These are phyloP conservation scores for Peniophora sp. DNA, from an alignment of 1,284 basidiomycete genomes.

Conservation along the genomic window DNA sequence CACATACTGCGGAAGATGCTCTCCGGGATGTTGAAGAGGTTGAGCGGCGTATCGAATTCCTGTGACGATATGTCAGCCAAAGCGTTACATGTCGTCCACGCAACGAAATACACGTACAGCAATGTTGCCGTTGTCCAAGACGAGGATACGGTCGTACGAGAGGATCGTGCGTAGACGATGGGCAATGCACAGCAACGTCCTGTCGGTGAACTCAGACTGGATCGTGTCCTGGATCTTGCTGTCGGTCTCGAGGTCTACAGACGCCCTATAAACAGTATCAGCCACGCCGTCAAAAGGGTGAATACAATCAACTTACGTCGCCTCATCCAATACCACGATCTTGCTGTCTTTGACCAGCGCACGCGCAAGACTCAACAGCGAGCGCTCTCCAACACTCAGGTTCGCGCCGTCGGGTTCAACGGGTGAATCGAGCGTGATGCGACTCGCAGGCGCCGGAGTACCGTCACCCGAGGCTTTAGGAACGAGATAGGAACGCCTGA, in stretches of 20 bases:
- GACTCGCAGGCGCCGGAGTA: slow-evolving; percentile 17
- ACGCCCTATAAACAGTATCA: slow-evolving; percentile 30
- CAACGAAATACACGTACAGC: slow-evolving; percentile 17
- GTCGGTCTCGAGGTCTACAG: slow-evolving; percentile 80
- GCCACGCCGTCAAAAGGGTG: not conserved
- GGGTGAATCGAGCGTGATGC: slow-evolving; percentile 72
- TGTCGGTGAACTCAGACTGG: slow-evolving; percentile 68
- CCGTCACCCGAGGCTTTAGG: slow-evolving; percentile 14
- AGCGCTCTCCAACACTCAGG: slow-evolving; percentile 48
- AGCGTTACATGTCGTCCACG: not conserved
- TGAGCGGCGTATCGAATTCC: slow-evolving; percentile 67
- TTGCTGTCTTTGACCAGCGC: slow-evolving; percentile 75
- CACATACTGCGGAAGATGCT: slow-evolving; percentile 68
- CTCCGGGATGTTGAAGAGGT: slow-evolving; percentile 40
- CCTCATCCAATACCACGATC: slow-evolving; percentile 76
- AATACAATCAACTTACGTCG: slow-evolving; percentile 29
- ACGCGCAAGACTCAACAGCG: slow-evolving; percentile 74
- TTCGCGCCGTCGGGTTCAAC: slow-evolving; percentile 86
- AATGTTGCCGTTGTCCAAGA: slow-evolving; percentile 64
- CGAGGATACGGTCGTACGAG: slow-evolving; percentile 69
- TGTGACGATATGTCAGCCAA: not conserved
- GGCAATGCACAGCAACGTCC: slow-evolving; percentile 77
- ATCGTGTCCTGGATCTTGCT: slow-evolving; percentile 84
- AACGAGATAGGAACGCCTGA: slow-evolving; percentile 73
- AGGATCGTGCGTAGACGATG: slow-evolving; percentile 76